Percentiles rank a stretch among this genome's conserved stretches.
Conservation (phyloP, 2,329 filamentous ascomycete species). For the Ambrosiella xylebori region DNA sequence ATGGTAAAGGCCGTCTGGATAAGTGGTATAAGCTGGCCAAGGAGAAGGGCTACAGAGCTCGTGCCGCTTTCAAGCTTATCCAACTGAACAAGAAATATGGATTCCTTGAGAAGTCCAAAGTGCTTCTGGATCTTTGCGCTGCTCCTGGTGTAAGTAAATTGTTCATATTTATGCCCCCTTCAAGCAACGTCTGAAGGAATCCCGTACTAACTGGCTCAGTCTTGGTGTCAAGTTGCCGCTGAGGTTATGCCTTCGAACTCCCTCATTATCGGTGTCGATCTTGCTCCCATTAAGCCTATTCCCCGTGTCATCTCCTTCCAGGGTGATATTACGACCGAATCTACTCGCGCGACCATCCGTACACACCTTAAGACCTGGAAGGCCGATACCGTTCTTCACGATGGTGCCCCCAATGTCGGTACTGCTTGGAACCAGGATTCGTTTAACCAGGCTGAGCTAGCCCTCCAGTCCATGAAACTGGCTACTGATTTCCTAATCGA, state of each 20-base stretch:
- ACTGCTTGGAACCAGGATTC: slow-evolving; percentile 97
- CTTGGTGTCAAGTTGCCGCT: slow-evolving; percentile 91
- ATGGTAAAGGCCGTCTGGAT: slow-evolving; percentile 94
- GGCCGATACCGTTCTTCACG: slow-evolving; percentile 85
- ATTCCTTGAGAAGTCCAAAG: slow-evolving; percentile 92
- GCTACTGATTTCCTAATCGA: slow-evolving; percentile 84
- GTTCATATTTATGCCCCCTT: slow-evolving; percentile 1
- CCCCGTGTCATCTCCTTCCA: slow-evolving; percentile 90
- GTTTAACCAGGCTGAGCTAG: slow-evolving; percentile 90
- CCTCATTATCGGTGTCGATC: slow-evolving; percentile 86
- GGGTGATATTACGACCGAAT: slow-evolving; percentile 94
- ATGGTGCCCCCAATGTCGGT: slow-evolving; percentile 95
- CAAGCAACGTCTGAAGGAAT: not conserved
- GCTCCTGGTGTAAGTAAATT: slow-evolving; percentile 62
- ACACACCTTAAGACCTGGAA: slow-evolving; percentile 91
- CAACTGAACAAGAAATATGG: slow-evolving; percentile 99
- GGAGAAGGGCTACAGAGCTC: slow-evolving; percentile 89
- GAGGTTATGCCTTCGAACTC: slow-evolving; percentile 85
- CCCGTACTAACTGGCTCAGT: slow-evolving; percentile 30
- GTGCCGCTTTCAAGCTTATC: slow-evolving; percentile 94
- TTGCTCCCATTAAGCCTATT: slow-evolving; percentile 89
- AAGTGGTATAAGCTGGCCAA: slow-evolving; percentile 99
- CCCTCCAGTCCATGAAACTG: slow-evolving; percentile 76
- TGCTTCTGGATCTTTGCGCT: slow-evolving; percentile 91
- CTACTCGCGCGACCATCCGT: slow-evolving; percentile 78